Evolutionary conservation across 345 rosid species (phyloP), one percentile per base, ranked within the genome.

Genomic region (Citrus trifoliata): DNA sequence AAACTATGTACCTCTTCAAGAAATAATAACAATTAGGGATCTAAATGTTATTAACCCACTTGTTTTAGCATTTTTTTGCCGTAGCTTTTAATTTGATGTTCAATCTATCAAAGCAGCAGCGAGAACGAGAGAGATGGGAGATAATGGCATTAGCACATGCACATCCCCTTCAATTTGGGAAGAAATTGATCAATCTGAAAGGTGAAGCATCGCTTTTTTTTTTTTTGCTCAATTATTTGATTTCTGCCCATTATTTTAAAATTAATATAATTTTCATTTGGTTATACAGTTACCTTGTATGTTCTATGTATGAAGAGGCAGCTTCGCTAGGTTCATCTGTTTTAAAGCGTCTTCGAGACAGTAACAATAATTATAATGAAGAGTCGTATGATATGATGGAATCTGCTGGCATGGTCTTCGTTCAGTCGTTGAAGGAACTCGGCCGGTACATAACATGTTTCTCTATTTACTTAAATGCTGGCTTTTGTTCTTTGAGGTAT

Each of bases 401-500:
- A 80, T 90, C 97, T 42, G 86, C 90, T 75, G 97, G 94, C 10
- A 90, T 93, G 97, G 95, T 95, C 68, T 84, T 90, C 65, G 90
- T 93, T 76, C 98, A 95, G 86, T 90, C 97, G 37, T 80, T 93
- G 86, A 88, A 86, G 69, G 87, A 87, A 79, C 83, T 90, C 61
- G 88, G 85, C 80, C 88, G 97, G 97, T 88, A 78, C 10, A 25
- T 40, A 18, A n/a, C 51, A 22, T 5, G 37, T 5, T 35, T 38
- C 5, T 37, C 24, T 10, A 56, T 21, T 33, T 21, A 46, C 56
- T 18, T 16, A 18, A 53, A 18, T 53, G 58, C 58, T 53, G 7
- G 58, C 58, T 18, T 18, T 53, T 53, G 22, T 18, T 53, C 58
- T 53, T 53, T 16, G 58, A 53, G 58, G 58, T 16, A 18, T 53